phyloP scores from a whole-genome alignment of 2,329 filamentous ascomycete species.

The Hypoxylon sp. region DNA sequence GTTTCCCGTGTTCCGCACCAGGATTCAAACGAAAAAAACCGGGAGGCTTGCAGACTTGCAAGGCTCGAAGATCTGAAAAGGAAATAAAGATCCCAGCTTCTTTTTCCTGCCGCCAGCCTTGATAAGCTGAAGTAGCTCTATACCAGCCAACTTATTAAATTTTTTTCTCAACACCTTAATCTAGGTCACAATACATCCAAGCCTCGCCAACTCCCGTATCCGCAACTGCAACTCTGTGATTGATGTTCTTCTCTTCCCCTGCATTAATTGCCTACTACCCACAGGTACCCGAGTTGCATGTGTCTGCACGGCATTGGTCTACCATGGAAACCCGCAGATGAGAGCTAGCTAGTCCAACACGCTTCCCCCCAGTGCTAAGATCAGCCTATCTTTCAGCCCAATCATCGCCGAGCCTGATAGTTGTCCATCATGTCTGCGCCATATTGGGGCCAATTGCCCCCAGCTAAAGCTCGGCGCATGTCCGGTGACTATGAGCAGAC shows the following conservation, averaged over 20 bases:
- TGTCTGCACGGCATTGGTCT: conserved; percentile 64
- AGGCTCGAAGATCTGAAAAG: conserved; percentile 31
- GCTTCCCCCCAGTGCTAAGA: conserved; percentile 34
- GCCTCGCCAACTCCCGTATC: conserved; percentile 28
- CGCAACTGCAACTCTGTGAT: conserved; percentile 28
- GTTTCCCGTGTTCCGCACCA: conserved; percentile 33
- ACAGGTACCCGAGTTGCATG: conserved; percentile 55
- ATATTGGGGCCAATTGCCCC: conserved; percentile 73
- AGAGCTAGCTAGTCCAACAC: conserved; percentile 42
- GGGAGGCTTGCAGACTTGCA: conserved; percentile 37
- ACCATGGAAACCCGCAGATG: conserved; percentile 49
- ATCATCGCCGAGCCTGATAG: conserved; percentile 42
- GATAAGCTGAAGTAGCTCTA: conserved; percentile 37
- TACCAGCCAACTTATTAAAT: conserved; percentile 41
- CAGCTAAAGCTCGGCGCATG: conserved; percentile 62
- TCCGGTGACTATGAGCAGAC: conserved; percentile 56
- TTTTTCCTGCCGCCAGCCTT: conserved; percentile 36
- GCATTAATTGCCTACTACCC: conserved; percentile 46
- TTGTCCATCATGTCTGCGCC: conserved; percentile 61
- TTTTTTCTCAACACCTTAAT: conserved; percentile 23
- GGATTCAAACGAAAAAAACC: conserved; percentile 43
- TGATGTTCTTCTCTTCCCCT: conserved; percentile 34
- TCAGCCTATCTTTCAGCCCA: conserved; percentile 49
- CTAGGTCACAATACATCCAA: conserved; percentile 33
- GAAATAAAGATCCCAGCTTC: conserved; percentile 36